Evolutionary conservation across 257 asterid genomes (phyloP), one percentile per base, ranked within the genome.

Genomic region (Ligustrum vulgare): DNA sequence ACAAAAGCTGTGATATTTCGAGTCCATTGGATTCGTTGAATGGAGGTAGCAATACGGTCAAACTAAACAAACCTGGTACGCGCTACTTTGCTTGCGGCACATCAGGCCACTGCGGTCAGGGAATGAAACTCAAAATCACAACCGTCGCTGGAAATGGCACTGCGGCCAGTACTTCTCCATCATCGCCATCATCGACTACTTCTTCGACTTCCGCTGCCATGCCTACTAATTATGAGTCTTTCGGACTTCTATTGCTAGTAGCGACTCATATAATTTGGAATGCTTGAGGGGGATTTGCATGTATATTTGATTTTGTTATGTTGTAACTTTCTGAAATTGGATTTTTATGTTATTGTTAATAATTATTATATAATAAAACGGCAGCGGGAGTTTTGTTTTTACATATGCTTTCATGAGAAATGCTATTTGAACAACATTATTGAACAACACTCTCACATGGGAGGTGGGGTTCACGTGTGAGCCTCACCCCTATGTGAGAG

Each of bases 61-160:
- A 89, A 87, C 90, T 92, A 33, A 82, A 66, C 81, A 92, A 90
- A 77, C 9, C 93, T 3, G 96, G 96, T 0, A 87, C 91, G 0
- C 86, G 97, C 45, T 92, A 39, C 77, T 92, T 92, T 47, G 91
- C 45, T 11, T 92, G 97, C 45, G 97, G 95, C 16, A 92, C 97
- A 18, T 70, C 93, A 0, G 96, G 96, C 15, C 97, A 92, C 20
- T 92, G 97, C 65, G 80, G 73, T 12, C 86, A 82, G 25, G 97
- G 97, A 12, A 92, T 92, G 97, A 92, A 90, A 90, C 89, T 92
- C 20, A 90, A 90, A 87, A 86, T 92, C 83, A 83, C 87, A 8
- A 85, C 86, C 1, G 93, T 65, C 7, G 87, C 85, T 0, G 88
- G 89, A 2, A 84, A 76, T 45, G 86, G 82, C 20, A 3, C 88